phyloP scores from a whole-genome alignment of 352 stramenopile genomes.

The Globisporangium paddicum region DNA sequence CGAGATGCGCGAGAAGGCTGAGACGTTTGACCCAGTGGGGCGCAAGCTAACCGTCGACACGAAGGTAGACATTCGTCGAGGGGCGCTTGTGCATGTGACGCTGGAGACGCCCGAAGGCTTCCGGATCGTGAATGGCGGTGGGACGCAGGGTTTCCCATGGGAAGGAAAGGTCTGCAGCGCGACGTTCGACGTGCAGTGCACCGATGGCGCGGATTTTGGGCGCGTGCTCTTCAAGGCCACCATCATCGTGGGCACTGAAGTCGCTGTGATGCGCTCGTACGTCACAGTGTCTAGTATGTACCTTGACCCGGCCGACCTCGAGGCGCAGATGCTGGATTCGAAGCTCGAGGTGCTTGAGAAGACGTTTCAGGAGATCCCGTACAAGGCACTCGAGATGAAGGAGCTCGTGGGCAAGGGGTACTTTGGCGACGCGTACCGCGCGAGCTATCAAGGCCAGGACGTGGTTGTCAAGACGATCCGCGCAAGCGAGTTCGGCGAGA shows the following conservation, averaged over 20 bases:
- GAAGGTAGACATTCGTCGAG: constrained; percentile 65
- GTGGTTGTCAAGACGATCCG: constrained; percentile 84
- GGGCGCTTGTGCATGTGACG: constrained; percentile 68
- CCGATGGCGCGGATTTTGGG: constrained; percentile 37
- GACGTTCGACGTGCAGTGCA: constrained; percentile 59
- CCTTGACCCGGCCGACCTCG: constrained; percentile 33
- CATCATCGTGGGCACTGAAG: constrained; percentile 65
- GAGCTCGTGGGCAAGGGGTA: constrained; percentile 71
- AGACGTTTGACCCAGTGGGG: constrained; percentile 27
- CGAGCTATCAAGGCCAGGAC: constrained; percentile 53
- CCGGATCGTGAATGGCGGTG: constrained; percentile 44
- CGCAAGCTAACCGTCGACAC: constrained; percentile 51
- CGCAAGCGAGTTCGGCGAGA: constrained; percentile 68
- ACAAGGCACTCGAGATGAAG: constrained; percentile 56
- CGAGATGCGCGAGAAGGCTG: constrained; percentile 61
- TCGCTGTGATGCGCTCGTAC: constrained; percentile 68
- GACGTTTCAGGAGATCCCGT: constrained; percentile 75
- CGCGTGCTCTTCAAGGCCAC: constrained; percentile 69
- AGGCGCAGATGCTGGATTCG: constrained; percentile 48
- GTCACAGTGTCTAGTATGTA: constrained; percentile 46
- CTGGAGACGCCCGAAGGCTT: constrained; percentile 64
- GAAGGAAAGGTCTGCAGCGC: constrained; percentile 62
- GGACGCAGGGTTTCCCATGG: constrained; percentile 68
- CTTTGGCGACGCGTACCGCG: constrained; percentile 76
- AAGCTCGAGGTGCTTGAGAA: constrained; percentile 72